Evolutionary conservation across 352 stramenopile species (phyloP).

Genomic region (Phytophthora fragariae): DNA sequence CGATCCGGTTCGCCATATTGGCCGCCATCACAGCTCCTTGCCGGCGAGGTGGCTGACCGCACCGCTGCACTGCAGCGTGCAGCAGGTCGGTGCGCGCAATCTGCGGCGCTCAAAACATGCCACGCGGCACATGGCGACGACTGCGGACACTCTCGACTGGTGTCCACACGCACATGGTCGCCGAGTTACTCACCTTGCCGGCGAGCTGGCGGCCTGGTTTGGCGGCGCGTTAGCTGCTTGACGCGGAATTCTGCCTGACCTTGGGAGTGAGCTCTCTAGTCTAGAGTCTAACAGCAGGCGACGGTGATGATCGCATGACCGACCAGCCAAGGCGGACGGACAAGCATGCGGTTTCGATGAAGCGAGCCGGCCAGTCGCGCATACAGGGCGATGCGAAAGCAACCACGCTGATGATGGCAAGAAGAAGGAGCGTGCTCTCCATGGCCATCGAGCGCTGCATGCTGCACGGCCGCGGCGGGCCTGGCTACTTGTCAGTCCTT

Average conservation of each 20-base stretch:
- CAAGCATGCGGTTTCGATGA: conserved; percentile 3
- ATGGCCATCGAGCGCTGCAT: neutral
- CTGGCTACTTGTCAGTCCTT: conserved; percentile 26
- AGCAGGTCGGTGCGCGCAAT: conserved; percentile 18
- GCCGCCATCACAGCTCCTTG: conserved; percentile 15
- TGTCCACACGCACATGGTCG: conserved; percentile 11
- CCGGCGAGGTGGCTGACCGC: neutral
- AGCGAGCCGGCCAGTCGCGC: neutral
- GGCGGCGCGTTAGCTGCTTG: conserved; percentile 18
- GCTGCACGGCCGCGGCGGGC: conserved; percentile 8
- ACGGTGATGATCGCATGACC: too few relatives aligned
- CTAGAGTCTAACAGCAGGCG: neutral
- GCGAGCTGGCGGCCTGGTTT: conserved; percentile 23
- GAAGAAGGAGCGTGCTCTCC: neutral
- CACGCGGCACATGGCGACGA: conserved; percentile 13
- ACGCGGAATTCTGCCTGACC: conserved; percentile 11
- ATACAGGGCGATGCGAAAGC: neutral
- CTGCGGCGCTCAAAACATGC: conserved; percentile 22
- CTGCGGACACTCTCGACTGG: conserved; percentile 18
- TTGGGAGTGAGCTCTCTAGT: conserved; percentile 2
- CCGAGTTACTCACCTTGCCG: conserved; percentile 15
- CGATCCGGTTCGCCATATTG: conserved; percentile 14
- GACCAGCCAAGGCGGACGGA: neutral
- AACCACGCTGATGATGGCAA: neutral
- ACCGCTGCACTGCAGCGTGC: neutral